phyloP scores from a whole-genome alignment of 371 early-diverging fungal genomes.

The Encephalitozoon cuniculi region DNA sequence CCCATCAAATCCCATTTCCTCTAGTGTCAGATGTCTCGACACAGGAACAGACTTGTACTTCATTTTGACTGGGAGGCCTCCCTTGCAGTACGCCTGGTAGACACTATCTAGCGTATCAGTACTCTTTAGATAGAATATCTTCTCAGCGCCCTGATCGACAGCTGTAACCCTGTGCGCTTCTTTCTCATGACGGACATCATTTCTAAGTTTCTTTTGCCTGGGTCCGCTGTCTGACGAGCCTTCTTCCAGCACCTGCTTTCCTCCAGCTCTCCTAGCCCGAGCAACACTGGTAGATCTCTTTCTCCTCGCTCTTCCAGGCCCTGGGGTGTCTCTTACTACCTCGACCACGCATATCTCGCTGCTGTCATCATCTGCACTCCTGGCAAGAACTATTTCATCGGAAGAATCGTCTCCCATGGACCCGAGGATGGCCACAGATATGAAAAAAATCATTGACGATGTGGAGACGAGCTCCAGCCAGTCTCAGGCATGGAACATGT shows the following conservation, averaged over 20 bases:
- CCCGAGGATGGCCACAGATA: background rate
- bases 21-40: conserved; percentile 14
- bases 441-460: background rate
- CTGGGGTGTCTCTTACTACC: background rate
- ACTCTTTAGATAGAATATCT: background rate
- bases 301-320: background rate
- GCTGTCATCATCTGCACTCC: background rate
- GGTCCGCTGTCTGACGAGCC: background rate
- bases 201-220: background rate
- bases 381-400: background rate
- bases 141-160: background rate
- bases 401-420: background rate
- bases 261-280: background rate
- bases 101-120: background rate
- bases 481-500: background rate
- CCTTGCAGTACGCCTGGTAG: background rate
- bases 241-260: background rate
- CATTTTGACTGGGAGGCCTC: background rate
- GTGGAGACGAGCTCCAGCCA: background rate
- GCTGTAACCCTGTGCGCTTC: background rate
- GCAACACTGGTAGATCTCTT: background rate
- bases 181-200: background rate
- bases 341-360: background rate
- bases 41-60: conserved; percentile 17
- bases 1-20: conserved; percentile 13